A percentile compares a stretch with the other conserved stretches of the same genome.
Conservation (phyloP, 352 stramenopile genomes). For the Phytophthora europaea region DNA sequence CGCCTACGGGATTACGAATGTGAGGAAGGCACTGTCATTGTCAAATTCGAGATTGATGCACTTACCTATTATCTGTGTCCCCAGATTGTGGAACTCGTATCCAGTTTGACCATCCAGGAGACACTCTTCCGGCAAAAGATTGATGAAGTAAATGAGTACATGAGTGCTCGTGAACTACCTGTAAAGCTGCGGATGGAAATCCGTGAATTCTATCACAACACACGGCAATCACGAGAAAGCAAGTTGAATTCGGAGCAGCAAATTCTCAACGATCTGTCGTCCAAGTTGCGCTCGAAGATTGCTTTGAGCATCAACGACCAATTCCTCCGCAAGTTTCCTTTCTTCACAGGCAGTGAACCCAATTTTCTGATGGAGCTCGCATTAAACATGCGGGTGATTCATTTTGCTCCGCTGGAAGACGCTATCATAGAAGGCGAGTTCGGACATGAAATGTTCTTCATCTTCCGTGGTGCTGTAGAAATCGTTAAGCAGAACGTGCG, state of each 20-base stretch:
- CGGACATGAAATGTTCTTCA: constrained; percentile 76
- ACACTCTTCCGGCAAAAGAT: constrained; percentile 75
- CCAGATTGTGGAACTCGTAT: constrained; percentile 79
- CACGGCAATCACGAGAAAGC: constrained; percentile 69
- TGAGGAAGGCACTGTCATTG: constrained; percentile 28
- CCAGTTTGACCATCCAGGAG: constrained; percentile 73
- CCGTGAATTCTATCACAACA: constrained; percentile 84
- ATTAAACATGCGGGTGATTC: constrained; percentile 83
- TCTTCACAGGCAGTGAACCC: constrained; percentile 77
- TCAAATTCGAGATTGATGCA: background rate
- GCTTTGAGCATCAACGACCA: constrained; percentile 82
- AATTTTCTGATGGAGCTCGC: constrained; percentile 86
- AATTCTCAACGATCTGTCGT: constrained; percentile 73
- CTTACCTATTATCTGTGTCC: background rate
- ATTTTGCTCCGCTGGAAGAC: constrained; percentile 61
- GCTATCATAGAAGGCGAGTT: constrained; percentile 76
- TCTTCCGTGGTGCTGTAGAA: constrained; percentile 76
- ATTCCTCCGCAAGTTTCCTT: constrained; percentile 81
- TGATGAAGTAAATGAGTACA: constrained; percentile 87
- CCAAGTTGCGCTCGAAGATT: constrained; percentile 81
- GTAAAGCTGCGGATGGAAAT: constrained; percentile 78
- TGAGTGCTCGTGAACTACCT: constrained; percentile 75
- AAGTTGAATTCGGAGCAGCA: constrained; percentile 71
- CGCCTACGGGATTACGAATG: constrained; percentile 85
- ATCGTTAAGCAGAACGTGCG: constrained; percentile 56